phyloP scores from a whole-genome alignment of 371 early-diverging fungal genomes.

The Mortierella sp. region DNA sequence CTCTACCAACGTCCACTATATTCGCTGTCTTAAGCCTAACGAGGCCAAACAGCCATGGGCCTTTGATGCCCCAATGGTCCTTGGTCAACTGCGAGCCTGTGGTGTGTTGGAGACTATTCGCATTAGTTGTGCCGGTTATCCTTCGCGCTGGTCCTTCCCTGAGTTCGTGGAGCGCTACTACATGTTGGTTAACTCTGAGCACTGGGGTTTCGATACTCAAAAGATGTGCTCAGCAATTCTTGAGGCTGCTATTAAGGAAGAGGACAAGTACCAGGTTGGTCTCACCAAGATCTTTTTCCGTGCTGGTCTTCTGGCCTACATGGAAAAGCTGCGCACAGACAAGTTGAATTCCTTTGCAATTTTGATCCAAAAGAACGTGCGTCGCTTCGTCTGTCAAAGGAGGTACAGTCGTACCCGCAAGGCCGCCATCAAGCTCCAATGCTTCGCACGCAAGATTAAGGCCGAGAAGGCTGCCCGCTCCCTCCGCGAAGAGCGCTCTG shows the following conservation, averaged over 20 bases:
- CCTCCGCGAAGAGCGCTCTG: constrained; percentile 80
- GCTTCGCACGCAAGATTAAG: constrained; percentile 70
- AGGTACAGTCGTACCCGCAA: constrained; percentile 72
- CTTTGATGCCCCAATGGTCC: constrained; percentile 94
- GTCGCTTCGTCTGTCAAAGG: constrained; percentile 79
- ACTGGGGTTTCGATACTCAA: constrained; percentile 76
- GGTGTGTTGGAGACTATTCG: constrained; percentile 99
- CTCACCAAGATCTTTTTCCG: constrained; percentile 99
- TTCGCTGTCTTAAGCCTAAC: constrained; percentile 99
- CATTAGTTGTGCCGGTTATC: constrained; percentile 99
- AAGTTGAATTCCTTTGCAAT: constrained; percentile 85
- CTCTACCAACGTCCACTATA: constrained; percentile 95
- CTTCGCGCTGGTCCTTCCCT: constrained; percentile 89
- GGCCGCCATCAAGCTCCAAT: constrained; percentile 70
- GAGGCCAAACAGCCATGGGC: constrained; percentile 90
- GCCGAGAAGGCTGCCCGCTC: constrained; percentile 68
- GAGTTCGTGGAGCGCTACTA: constrained; percentile 97
- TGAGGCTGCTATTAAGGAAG: constrained; percentile 74
- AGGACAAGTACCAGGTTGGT: constrained; percentile 96
- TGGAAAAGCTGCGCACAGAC: constrained; percentile 92
- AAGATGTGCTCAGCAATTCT: constrained; percentile 77
- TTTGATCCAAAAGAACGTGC: constrained; percentile 91
- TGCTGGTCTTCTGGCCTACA: constrained; percentile 94
- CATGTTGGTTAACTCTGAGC: constrained; percentile 80
- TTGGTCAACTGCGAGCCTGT: constrained; percentile 98